Base-by-base conservation (phyloP, 2,329 filamentous ascomycete species). In the Curvularia hawaiiensis region DNA sequence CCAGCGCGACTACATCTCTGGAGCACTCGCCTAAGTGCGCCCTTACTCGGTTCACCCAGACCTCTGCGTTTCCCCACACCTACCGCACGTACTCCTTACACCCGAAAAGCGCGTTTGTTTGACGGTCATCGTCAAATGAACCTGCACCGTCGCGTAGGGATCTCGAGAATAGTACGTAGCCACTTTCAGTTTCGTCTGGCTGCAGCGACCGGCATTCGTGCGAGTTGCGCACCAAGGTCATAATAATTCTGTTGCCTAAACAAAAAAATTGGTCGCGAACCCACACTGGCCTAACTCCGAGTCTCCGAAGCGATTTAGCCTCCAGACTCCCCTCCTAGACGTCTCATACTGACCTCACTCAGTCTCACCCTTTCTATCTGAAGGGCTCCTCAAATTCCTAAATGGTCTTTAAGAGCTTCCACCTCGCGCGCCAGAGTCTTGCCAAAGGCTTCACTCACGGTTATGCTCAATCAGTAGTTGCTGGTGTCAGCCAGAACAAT, bases 41-140 rank as follows among this genome's bases (percentile, higher is more conserved):
- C 28, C 54, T 43, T 48, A 49, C 31, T 59, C 45, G 55, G 58
- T 63, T 58, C 49, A 58, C 56, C 54, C 51, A 52, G 59, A 65
- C 59, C 58, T 56, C 58, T 45, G 45, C 62, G 50, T 54, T 60
- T 54, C 54, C 47, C 58, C 58, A 56, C 54, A 46, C 56, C 50
- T 57, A 57, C 51, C 59, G 48, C 56, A 56, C 56, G 50, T 50
- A 38, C 54, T 58, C 57, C 65, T 60, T 67, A 62, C 63, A 58
- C 77, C 47, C 80, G 31, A 54, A 71, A 78, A 79, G 91, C 92
- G 92, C 91, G 91, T 96, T 92, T 83, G 76, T 96, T 69, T 95
- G 92, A 84, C 91, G 90, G 88, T 88, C 80, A 57, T 91, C 93
- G 92, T 96, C 91, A 94, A 92, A 97, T 97, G 93, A 97, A 95